Conservation (phyloP, 1,284 basidiomycete genomes). For the Mycena citricolor region DNA sequence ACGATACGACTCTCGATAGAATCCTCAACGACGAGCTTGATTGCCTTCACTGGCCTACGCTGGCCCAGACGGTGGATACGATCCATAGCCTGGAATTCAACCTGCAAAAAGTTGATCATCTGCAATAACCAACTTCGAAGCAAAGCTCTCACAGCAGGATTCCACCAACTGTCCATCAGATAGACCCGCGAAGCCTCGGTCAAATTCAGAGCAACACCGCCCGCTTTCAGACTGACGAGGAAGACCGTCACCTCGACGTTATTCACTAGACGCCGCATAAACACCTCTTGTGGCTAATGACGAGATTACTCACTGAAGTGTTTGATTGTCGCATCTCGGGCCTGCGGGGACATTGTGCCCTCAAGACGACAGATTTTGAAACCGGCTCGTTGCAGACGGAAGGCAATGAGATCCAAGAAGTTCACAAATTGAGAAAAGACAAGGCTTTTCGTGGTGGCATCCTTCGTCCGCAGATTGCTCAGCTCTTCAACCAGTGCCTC, state of each 20-base stretch:
- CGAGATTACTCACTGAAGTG: slow-evolving; percentile 73
- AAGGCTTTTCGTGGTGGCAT: slow-evolving; percentile 93
- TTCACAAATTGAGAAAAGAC: slow-evolving; percentile 96
- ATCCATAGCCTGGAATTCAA: slow-evolving; percentile 93
- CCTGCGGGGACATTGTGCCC: slow-evolving; percentile 96
- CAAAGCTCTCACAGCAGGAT: slow-evolving; percentile 63
- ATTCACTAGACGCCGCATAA: slow-evolving; percentile 59
- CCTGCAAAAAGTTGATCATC: slow-evolving; percentile 32
- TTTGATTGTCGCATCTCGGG: slow-evolving; percentile 92
- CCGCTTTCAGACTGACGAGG: slow-evolving; percentile 93
- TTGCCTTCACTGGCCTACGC: slow-evolving; percentile 88
- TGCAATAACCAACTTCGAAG: slow-evolving; percentile 18
- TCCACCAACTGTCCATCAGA: slow-evolving; percentile 92
- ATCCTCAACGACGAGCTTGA: slow-evolving; percentile 94
- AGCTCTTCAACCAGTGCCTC: slow-evolving; percentile 97
- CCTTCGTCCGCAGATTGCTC: slow-evolving; percentile 77
- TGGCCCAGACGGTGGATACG: slow-evolving; percentile 92
- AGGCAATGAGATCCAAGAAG: slow-evolving; percentile 90
- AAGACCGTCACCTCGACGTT: slow-evolving; percentile 96
- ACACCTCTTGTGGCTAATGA: neutral
- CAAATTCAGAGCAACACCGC: slow-evolving; percentile 92
- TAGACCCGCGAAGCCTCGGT: slow-evolving; percentile 94
- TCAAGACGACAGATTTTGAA: slow-evolving; percentile 91
- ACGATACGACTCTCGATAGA: slow-evolving; percentile 94
- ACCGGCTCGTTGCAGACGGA: slow-evolving; percentile 88